These are phyloP conservation scores for Cutaneotrichosporon cavernicola DNA, from an alignment of 1,284 basidiomycete genomes.

Conservation along the genomic window DNA sequence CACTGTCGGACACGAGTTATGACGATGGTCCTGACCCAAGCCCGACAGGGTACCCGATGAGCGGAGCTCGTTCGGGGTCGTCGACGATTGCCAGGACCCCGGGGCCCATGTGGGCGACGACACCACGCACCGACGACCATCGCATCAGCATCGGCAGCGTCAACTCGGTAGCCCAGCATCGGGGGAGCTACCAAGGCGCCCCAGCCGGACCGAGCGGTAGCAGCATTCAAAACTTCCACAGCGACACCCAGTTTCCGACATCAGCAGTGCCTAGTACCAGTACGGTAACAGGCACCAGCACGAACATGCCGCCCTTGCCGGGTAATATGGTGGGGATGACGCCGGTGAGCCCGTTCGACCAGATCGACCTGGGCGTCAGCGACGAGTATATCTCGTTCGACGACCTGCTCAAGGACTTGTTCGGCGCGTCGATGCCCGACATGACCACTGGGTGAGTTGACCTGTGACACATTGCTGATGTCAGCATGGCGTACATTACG, in stretches of 20 bases:
- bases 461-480: background rate
- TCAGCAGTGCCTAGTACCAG: background rate
- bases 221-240: background rate
- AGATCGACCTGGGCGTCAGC: slow-evolving; percentile 2
- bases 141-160: background rate
- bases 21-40: background rate
- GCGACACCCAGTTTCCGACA: background rate
- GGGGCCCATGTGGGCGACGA: slow-evolving; percentile 1
- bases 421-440: slow-evolving; percentile 12
- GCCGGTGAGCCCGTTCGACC: background rate
- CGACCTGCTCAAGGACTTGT: slow-evolving; percentile 21
- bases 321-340: background rate
- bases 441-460: slow-evolving; percentile 3
- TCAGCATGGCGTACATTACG: slow-evolving; percentile 11
- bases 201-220: background rate
- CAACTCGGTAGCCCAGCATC: background rate
- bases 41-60: background rate
- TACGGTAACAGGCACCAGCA: background rate
- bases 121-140: background rate
- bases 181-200: background rate
- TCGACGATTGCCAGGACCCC: background rate
- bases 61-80: background rate
- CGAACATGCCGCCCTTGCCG: background rate
- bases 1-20: background rate
- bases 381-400: slow-evolving; percentile 18